Conservation (phyloP, 176 grass and related monocot genomes). For the Musa schizocarpa region DNA sequence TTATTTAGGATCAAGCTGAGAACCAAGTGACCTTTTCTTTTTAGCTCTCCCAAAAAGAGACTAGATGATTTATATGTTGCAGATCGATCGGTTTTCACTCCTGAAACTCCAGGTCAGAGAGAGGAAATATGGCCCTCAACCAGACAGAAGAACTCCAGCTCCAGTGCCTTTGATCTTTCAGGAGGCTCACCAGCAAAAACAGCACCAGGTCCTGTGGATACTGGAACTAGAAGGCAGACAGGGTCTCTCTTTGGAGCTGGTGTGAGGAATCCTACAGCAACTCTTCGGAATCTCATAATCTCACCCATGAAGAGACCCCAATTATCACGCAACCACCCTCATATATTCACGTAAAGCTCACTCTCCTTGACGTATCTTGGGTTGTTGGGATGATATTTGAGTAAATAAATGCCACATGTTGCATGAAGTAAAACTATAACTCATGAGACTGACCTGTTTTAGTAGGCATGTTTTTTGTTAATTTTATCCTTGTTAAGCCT, state of each 20-base stretch:
- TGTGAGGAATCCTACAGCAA: constrained; percentile 37
- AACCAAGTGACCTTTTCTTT: constrained; percentile 23
- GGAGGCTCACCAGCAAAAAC: constrained; percentile 39
- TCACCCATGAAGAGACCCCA: constrained; percentile 49
- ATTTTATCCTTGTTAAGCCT: background rate
- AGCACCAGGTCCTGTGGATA: constrained; percentile 33
- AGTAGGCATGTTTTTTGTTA: background rate
- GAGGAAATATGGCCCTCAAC: constrained; percentile 49
- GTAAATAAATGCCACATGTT: background rate
- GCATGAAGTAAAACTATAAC: background rate
- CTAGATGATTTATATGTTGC: constrained; percentile 75
- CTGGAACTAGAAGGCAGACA: constrained; percentile 33
- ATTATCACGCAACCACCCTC: constrained; percentile 26
- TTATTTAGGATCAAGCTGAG: background rate
- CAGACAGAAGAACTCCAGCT: constrained; percentile 15
- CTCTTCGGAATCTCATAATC: constrained; percentile 52
- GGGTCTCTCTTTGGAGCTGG: constrained; percentile 1
- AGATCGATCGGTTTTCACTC: constrained; percentile 48
- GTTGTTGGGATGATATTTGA: background rate
- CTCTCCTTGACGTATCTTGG: background rate
- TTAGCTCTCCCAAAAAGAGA: constrained; percentile 42
- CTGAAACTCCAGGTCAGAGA: constrained; percentile 79
- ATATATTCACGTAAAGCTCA: constrained; percentile 51
- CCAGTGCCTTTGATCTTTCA: constrained; percentile 45
- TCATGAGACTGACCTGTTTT: background rate